Evolutionary conservation across 176 grass and related monocot genomes (phyloP).

Genomic region (Miscanthus lutarioriparius): DNA sequence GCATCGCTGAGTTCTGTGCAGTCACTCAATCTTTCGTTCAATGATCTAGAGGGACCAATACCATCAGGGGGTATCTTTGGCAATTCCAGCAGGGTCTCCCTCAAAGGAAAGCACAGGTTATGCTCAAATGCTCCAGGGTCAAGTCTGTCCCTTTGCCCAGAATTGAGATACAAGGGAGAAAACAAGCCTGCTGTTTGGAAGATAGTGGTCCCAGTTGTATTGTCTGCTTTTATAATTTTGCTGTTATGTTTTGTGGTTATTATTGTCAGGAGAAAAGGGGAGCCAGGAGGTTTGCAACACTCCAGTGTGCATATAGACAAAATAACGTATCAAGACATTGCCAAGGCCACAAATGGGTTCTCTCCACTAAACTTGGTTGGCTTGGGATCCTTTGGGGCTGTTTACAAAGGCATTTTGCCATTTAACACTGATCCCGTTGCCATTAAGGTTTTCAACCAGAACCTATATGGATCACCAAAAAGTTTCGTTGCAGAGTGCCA

Average conservation of each 20-base stretch:
- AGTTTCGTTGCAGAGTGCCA: conserved; percentile 50
- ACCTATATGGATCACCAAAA: conserved; percentile 16
- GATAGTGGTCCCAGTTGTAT: conserved; percentile 10
- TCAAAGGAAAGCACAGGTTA: conserved; percentile 46
- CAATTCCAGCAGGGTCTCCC: not conserved
- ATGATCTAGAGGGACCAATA: conserved; percentile 42
- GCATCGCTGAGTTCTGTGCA: not conserved
- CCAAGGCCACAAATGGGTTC: conserved; percentile 51
- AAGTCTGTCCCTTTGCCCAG: conserved; percentile 36
- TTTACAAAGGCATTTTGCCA: conserved; percentile 40
- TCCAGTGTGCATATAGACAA: not conserved
- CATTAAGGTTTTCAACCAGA: conserved; percentile 52
- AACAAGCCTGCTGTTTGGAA: conserved; percentile 7
- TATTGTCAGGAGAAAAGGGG: conserved; percentile 1
- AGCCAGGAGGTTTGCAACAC: not conserved
- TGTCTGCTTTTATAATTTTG: not conserved
- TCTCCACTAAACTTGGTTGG: conserved; percentile 44
- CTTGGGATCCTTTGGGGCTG: conserved; percentile 37
- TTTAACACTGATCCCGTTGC: conserved; percentile 25
- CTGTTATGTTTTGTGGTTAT: not conserved
- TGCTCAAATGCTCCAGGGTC: conserved; percentile 35
- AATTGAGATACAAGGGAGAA: not conserved
- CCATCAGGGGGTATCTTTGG: too few species aligned
- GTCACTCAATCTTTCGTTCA: conserved; percentile 42
- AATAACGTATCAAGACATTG: conserved; percentile 39